A percentile compares a stretch with the other conserved stretches of the same genome.
Conservation (phyloP, 2,329 filamentous ascomycete species). For the Lecanoromycetidae sp. region DNA sequence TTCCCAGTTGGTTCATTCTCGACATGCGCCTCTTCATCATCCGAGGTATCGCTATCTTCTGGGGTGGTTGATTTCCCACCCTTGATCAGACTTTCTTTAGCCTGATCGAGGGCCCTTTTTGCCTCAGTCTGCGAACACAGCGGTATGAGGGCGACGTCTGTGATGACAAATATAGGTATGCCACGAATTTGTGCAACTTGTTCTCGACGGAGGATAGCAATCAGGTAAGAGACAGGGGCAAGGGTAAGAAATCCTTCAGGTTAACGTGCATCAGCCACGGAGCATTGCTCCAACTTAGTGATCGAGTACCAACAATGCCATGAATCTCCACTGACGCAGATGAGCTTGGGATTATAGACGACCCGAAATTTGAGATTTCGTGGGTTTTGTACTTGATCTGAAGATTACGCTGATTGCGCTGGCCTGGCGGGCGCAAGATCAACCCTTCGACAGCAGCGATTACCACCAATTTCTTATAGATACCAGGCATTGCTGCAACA, state of each 20-base stretch:
- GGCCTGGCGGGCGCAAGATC: slow-evolving; percentile 49
- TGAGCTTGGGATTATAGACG: slow-evolving; percentile 20
- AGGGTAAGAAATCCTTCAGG: slow-evolving; percentile 66
- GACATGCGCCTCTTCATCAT: slow-evolving; percentile 12
- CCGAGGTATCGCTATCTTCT: slow-evolving; percentile 13
- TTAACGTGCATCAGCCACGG: slow-evolving; percentile 12
- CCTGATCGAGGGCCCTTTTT: slow-evolving; percentile 49
- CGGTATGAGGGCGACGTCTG: slow-evolving; percentile 82
- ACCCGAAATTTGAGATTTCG: slow-evolving; percentile 34
- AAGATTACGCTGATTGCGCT: slow-evolving; percentile 47
- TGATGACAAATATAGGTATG: slow-evolving; percentile 72
- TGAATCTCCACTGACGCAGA: slow-evolving; percentile 34
- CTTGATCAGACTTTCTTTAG: slow-evolving; percentile 16
- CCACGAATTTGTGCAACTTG: slow-evolving; percentile 81
- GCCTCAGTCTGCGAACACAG: slow-evolving; percentile 66
- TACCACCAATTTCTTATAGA: slow-evolving; percentile 69
- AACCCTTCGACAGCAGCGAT: slow-evolving; percentile 74
- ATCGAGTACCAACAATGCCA: slow-evolving; percentile 44
- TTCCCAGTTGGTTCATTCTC: background rate
- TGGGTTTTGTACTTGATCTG: slow-evolving; percentile 58
- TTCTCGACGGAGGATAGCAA: slow-evolving; percentile 74
- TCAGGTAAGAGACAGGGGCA: slow-evolving; percentile 67
- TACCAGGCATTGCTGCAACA: slow-evolving; percentile 50
- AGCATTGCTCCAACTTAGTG: background rate
- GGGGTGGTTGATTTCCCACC: background rate